Evolutionary conservation across 805 yeast genomes (phyloP), one percentile per base, ranked within the genome.

Genomic region (Monosporozyma aquatica): DNA sequence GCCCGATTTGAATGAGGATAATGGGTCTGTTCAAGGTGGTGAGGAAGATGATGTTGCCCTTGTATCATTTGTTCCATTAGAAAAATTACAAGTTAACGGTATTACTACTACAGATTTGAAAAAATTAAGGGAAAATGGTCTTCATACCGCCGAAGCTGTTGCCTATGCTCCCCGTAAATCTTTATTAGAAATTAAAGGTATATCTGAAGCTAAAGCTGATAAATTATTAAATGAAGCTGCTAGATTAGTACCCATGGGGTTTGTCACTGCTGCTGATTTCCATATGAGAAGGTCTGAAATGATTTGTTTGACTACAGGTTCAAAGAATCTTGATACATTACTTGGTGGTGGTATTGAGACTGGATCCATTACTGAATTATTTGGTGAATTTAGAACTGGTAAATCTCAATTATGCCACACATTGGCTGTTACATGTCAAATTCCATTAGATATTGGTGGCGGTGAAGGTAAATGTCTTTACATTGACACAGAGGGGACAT

Each of bases 311-410:
- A 89, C 97, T 1, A 90, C 98, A 0, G 98, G 98, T 1, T 87
- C 97, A 2, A 87, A 87, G 58, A 90, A 87, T 55, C 70, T 92
- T 35, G 98, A 92, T 61, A 87, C 95, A 1, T 68, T 92, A 40
- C 69, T 92, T 30, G 97, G 97, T 8, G 98, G 98, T 42, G 98
- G 98, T 33, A 75, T 92, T 40, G 98, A 92, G 62, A 92, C 98
- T 0, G 98, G 98, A 2, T 84, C 95, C 2, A 82, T 92, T 50
- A 92, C 98, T 1, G 98, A 92, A 65, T 75, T 90, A 7, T 92
- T 86, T 68, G 98, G 98, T 28, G 98, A 92, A 64, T 92, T 89
- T 62, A 78, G 97, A 68, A 92, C 98, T 2, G 98, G 98, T 37
- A 92, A 92, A 61, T 87, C 97, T 4, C 98, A 92, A 68, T 67